phyloP scores from a whole-genome alignment of 139 green algal species.

The Klebsormidium nitens region DNA sequence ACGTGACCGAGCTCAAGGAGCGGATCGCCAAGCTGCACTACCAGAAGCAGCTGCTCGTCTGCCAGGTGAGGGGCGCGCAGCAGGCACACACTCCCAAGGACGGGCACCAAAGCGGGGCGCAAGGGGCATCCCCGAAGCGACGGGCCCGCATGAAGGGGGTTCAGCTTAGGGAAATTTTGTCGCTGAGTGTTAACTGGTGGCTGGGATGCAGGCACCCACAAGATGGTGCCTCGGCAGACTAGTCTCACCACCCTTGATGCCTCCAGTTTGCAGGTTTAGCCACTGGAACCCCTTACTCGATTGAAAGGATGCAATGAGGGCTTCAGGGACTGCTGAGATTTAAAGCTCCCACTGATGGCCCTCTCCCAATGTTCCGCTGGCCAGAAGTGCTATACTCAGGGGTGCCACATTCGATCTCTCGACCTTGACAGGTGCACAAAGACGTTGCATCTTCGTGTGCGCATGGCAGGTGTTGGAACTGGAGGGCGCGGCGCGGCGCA shows the following conservation, averaged over 20 bases:
- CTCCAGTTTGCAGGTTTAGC: too few relatives aligned
- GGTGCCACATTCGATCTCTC: neutral
- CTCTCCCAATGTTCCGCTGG: neutral
- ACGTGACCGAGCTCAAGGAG: conserved; percentile 40
- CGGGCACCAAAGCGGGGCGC: too few relatives aligned
- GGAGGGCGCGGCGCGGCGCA: neutral
- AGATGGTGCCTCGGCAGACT: too few relatives aligned
- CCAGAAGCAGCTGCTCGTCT: conserved; percentile 40
- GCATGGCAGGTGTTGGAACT: conserved; percentile 15
- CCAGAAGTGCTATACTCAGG: neutral
- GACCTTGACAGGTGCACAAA: neutral
- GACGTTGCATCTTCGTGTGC: neutral
- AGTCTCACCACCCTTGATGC: too few relatives aligned
- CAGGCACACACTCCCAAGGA: too few relatives aligned
- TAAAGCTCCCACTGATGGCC: neutral
- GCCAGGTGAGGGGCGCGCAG: too few relatives aligned
- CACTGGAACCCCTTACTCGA: neutral
- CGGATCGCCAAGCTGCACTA: conserved; percentile 37
- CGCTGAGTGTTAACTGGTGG: too few relatives aligned
- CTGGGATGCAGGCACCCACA: too few relatives aligned
- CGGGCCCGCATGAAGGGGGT: too few relatives aligned
- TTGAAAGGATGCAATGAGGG: neutral
- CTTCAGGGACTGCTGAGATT: neutral
- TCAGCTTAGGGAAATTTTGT: too few relatives aligned
- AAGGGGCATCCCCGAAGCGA: too few relatives aligned